Base-by-base conservation (phyloP, 495 filamentous ascomycete species). In the Darksidea phi region DNA sequence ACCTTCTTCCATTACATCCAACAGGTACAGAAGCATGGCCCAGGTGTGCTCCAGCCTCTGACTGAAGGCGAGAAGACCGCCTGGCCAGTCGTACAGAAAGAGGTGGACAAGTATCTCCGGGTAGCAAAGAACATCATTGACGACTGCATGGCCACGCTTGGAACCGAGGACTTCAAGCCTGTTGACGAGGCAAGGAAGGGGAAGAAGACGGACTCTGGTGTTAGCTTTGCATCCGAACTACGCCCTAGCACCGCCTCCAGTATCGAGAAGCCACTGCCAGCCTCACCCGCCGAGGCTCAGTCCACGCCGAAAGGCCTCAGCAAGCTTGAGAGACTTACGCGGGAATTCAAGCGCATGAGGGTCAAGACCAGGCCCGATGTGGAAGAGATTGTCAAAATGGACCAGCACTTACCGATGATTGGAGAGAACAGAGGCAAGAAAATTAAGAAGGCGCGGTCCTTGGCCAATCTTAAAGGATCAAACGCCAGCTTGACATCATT, bases 1-100 rank as follows among this genome's bases (percentile, higher is more conserved):
- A 79, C 78, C 1, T 88, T 88, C 70, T 89, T 88, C 76, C 74
- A 77, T 2, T 88, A 84, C 64, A 88, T 90, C 65, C 77, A 76
- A 26, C 76, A 70, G 18, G 82, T 87, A 24, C 81, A 86, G 54
- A 78, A 77, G 57, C 79, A 82, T 57, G 86, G 86, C 38, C 75
- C 77, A 8, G 68, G 67, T 13, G 74, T 86, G 48, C 74, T 90
- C 41, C 71, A 81, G 12, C 79, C 76, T 21, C 71, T 89, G 24
- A 77, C 84, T 53, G 65, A 72, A 1, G 79, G 78, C 8, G 80
- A 82, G 17, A 71, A 71, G 5, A 84, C 76, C 57, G 83, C 81
- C 36, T 90, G 86, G 86, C 67, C 76, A 25, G 59, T 75, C 15
- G 76, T 86, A 15, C 73, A 78, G 54, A 76, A 83, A 7, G 72